Evolutionary conservation across 305 asterid species (phyloP), one percentile per base, ranked within the genome.

Genomic region (Fraxinus dipetala): DNA sequence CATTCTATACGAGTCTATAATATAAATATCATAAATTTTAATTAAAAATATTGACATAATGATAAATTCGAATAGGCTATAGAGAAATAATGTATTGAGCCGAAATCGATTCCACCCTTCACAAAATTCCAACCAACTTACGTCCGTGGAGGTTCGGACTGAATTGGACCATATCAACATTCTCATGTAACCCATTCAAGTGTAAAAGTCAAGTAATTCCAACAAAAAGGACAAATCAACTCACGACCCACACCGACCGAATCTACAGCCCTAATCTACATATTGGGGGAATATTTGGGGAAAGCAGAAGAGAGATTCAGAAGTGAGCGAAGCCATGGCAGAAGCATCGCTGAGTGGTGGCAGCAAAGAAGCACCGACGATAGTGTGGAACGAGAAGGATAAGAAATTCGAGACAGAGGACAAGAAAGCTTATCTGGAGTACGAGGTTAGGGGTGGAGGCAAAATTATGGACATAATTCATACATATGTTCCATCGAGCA

Each of bases 401-500:
- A 80, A 72, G 77, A 92, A 87, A 84, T 93, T 95, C 85, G 93
- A 92, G 87, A 93, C 97, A 1, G 91, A 84, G 78, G 98, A 93
- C 86, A 95, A 90, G 86, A 83, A 88, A 82, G 92, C 98, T 0
- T 95, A 91, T 82, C 87, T 95, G 67, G 88, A 90, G 80, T 95
- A 92, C 86, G 86, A 83, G 79, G 79, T 87, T 24, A 81, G 75
- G 65, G 73, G 83, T 5, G 86, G 72, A 35, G 89, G 84, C 36
- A 88, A 82, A 81, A 86, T 89, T 28, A 90, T 92, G 90, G 99
- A 95, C 82, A 90, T 95, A 36, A 80, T 89, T 77, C 99, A 95
- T 81, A 95, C 99, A 24, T 95, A 86, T 65, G 99, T 95, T 26
- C 98, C 98, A 0, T 87, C 89, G 0, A 81, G 89, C 88, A 95